Conservation (phyloP, 2,329 filamentous ascomycete species). For the Exophiala viscosa region DNA sequence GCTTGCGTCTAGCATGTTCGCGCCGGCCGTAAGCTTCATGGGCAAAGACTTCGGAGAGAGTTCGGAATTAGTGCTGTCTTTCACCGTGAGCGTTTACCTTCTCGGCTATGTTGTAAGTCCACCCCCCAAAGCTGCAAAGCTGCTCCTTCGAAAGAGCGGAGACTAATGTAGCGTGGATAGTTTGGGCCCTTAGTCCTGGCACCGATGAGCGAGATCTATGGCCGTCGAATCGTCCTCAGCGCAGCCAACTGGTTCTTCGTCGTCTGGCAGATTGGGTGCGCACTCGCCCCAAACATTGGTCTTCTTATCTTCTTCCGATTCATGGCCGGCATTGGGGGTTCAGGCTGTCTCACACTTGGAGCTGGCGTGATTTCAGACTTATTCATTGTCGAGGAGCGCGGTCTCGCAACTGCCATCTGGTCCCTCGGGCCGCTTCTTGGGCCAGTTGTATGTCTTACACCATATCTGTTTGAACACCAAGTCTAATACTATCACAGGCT, state of each 20-base stretch:
- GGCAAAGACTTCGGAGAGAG: conserved; percentile 48
- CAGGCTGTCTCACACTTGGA: conserved; percentile 51
- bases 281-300: conserved; percentile 49
- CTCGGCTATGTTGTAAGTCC: conserved; percentile 44
- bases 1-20: conserved; percentile 60
- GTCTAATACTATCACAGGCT: no score
- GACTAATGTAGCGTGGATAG: conserved; percentile 25
- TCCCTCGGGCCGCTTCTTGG: conserved; percentile 26
- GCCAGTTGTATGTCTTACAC: conserved; percentile 48
- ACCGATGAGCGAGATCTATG: conserved; percentile 55
- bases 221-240: conserved; percentile 53
- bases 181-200: conserved; percentile 51
- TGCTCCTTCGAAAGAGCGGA: not conserved
- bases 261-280: conserved; percentile 59
- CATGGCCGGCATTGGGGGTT: conserved; percentile 57
- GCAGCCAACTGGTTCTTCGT: conserved; percentile 53
- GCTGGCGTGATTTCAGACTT: conserved; percentile 38
- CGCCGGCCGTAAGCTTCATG: conserved; percentile 51
- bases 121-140: no score
- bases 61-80: conserved; percentile 42
- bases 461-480: no score
- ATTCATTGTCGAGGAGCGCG: conserved; percentile 24
- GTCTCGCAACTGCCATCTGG: conserved; percentile 25
- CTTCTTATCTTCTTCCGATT: conserved; percentile 59
- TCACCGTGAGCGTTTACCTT: conserved; percentile 55